Conservation (phyloP, 2,329 filamentous ascomycete genomes). For the Fusarium albosuccineum region DNA sequence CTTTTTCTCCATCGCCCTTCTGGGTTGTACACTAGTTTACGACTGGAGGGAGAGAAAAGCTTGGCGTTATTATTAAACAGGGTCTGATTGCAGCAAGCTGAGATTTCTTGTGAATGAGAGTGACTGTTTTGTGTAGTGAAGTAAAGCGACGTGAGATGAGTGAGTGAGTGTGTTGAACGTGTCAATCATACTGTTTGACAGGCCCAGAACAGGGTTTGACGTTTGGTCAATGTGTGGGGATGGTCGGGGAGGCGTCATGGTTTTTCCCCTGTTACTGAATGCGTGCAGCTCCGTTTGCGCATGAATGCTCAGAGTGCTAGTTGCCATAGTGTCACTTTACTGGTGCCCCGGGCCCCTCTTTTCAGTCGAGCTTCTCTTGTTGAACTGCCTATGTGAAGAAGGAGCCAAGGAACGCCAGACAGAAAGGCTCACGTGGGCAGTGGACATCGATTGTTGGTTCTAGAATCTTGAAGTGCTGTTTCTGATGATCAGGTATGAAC, state of each 20-base stretch:
- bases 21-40: constrained; percentile 55
- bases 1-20: constrained; percentile 50
- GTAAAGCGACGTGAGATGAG: constrained; percentile 2
- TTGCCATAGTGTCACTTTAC: no score
- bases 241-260: constrained; percentile 19
- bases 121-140: constrained; percentile 12
- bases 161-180: not conserved
- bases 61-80: constrained; percentile 51
- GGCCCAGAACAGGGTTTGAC: not conserved
- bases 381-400: no score
- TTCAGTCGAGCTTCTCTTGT: no score
- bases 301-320: not conserved
- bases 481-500: constrained; percentile 10
- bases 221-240: constrained; percentile 6
- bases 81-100: constrained; percentile 46
- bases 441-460: constrained; percentile 12
- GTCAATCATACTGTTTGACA: constrained; percentile 1
- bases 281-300: constrained; percentile 1
- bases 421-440: constrained; percentile 23
- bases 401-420: no score
- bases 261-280: constrained; percentile 1
- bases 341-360: no score
- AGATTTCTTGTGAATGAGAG: constrained; percentile 17
- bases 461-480: constrained; percentile 24
- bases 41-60: constrained; percentile 50